Evolutionary conservation across 2,329 filamentous ascomycete genomes (phyloP).

Genomic region (Botrytis tulipae): DNA sequence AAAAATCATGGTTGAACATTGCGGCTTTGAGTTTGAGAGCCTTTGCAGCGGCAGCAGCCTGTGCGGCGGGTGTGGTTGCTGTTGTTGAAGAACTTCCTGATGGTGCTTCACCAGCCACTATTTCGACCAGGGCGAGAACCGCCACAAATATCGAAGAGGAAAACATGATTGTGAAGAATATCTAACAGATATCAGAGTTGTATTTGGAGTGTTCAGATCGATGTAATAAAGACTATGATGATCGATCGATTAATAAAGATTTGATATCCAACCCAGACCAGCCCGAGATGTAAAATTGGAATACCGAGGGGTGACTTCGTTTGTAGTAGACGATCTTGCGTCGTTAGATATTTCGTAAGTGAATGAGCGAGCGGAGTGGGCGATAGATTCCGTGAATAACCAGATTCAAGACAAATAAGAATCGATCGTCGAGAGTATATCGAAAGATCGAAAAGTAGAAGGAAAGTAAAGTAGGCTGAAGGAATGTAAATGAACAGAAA

Average conservation of each 20-base stretch:
- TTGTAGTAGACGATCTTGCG: constrained; percentile 15
- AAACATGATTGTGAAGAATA: constrained; percentile 26
- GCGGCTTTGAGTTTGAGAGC: constrained; percentile 29
- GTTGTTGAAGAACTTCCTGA: constrained; percentile 22
- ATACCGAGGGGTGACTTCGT: not conserved
- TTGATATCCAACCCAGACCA: not conserved
- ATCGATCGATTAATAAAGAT: not conserved
- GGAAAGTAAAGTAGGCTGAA: not conserved
- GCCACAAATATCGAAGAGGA: constrained; percentile 28
- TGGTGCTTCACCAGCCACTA: constrained; percentile 24
- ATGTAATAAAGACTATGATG: not conserved
- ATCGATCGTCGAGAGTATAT: not conserved
- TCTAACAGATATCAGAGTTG: not conserved
- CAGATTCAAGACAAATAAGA: constrained; percentile 18
- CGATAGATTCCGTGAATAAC: constrained; percentile 21
- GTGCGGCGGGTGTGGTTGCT: not conserved
- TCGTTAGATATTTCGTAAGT: constrained; percentile 2
- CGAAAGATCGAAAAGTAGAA: not conserved
- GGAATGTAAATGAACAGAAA: constrained; percentile 17
- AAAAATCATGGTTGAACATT: constrained; percentile 51
- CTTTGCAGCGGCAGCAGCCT: constrained; percentile 24
- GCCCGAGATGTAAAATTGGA: constrained; percentile 4
- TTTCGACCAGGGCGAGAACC: constrained; percentile 28
- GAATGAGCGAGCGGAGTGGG: not conserved
- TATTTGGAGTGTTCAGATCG: not conserved